Base-by-base conservation (phyloP, 139 green algal genomes). In the Pseudopediastrum boryanum region DNA sequence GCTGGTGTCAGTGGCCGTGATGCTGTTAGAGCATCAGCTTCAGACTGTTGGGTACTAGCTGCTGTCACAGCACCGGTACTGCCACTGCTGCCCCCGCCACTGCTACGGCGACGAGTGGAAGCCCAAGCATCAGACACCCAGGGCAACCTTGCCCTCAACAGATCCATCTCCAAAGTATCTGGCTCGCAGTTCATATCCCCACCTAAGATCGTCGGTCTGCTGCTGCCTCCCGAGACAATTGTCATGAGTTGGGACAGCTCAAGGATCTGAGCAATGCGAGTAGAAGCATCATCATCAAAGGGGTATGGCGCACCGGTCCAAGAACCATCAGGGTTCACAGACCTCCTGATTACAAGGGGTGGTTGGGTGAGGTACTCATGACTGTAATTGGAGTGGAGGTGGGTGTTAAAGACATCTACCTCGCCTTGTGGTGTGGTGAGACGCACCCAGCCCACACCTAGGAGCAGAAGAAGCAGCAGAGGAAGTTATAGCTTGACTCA, bases 341-440 rank as follows among this genome's bases (percentile, higher is more conserved):
- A 38, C 3, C 64, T 41, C n/a, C n/a, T n/a, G n/a, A n/a, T n/a
- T n/a, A n/a, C n/a, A n/a, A 58, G 16, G 16, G 48, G 16, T 16
- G 35, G 36, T n/a, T n/a, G n/a, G n/a, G n/a, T n/a, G n/a, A n/a
- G n/a, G 69, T 83, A 85, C 35, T 79, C 80, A 75, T 92, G 87
- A 13, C 56, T 73, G 78, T 92, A 92, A 80, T 92, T 92, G 51
- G 86, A 84, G 50, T 89, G 85, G 64, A 88, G 74, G 82, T 92
- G 88, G 4, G 86, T 92, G 79, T 89, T 90, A 84, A 87, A 91
- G 0, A 92, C 79, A 41, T 87, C 81, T 1, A 91, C 43, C 0
- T 67, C 64, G 23, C 88, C 88, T 3, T 42, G 25, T 0, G 84
- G 88, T 3, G 64, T 81, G 3, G 27, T 5, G 1, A 92, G 27